Conservation (phyloP, 257 asterid genomes). For the Orobanche coerulescens region DNA sequence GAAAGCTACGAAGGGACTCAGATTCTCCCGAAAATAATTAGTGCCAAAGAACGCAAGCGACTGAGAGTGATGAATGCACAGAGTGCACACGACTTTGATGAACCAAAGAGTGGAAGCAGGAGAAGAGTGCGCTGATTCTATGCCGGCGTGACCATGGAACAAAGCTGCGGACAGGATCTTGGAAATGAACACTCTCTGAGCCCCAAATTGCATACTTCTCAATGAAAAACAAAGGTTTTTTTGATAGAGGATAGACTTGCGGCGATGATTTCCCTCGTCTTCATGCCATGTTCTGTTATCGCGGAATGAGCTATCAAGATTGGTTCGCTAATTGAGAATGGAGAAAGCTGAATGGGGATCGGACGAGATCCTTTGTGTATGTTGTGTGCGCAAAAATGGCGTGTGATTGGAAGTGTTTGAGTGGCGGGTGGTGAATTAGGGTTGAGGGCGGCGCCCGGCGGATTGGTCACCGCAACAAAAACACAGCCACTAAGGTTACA, state of each 20-base stretch:
- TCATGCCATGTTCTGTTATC: conserved; percentile 25
- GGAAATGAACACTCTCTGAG: conserved; percentile 42
- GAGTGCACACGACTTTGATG: conserved; percentile 68
- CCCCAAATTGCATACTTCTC: conserved; percentile 60
- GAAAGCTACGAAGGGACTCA: conserved; percentile 55
- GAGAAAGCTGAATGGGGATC: neutral
- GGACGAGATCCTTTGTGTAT: neutral
- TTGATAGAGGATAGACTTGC: neutral
- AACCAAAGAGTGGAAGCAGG: conserved; percentile 57
- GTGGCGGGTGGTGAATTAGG: conserved; percentile 14
- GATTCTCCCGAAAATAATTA: conserved; percentile 54
- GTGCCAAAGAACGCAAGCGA: conserved; percentile 38
- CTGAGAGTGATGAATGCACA: conserved; percentile 44
- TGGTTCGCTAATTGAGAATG: neutral
- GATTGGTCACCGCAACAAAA: conserved; percentile 10
- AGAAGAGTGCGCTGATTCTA: conserved; percentile 30
- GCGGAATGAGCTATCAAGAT: neutral
- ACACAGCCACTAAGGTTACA: neutral
- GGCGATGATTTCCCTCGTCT: conserved; percentile 13
- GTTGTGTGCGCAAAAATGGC: neutral
- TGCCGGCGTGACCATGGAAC: conserved; percentile 36
- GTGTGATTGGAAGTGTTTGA: neutral
- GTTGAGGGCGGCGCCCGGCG: conserved; percentile 24
- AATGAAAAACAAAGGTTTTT: neutral
- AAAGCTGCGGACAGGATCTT: conserved; percentile 38